Conservation (phyloP, 164 flowering plant genomes). For the Vitis riparia region DNA sequence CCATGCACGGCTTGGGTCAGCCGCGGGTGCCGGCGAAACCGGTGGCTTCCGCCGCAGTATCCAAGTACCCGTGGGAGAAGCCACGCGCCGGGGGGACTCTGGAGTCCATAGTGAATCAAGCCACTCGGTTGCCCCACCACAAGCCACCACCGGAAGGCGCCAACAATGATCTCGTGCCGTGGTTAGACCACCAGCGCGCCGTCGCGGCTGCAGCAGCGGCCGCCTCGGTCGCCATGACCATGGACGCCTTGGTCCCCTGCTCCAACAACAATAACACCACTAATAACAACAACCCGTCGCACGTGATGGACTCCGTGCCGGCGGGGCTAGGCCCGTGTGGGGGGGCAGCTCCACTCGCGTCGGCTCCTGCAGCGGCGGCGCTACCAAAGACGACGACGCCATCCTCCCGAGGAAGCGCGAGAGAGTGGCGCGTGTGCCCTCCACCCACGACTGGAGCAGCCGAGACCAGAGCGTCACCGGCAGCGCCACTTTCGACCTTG, state of each 20-base stretch:
- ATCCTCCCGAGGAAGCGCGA: conserved; percentile 10
- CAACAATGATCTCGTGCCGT: conserved; percentile 33
- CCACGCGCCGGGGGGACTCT: conserved; percentile 69
- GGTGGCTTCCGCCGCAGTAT: conserved; percentile 1
- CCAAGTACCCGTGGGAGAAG: conserved; percentile 51
- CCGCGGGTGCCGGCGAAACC: conserved; percentile 43
- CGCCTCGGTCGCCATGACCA: conserved; percentile 23
- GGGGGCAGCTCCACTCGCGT: conserved; percentile 39
- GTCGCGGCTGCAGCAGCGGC: conserved; percentile 8
- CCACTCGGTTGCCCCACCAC: conserved; percentile 27
- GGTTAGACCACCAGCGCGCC: conserved; percentile 38
- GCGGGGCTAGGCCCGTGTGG: conserved; percentile 10
- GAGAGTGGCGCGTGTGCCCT: conserved; percentile 18
- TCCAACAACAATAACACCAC: conserved; percentile 19
- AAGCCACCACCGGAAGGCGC: conserved; percentile 5
- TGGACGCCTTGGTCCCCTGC: conserved; percentile 76
- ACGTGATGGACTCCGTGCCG: conserved; percentile 21
- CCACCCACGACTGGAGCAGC: conserved; percentile 30
- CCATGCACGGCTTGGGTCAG: conserved; percentile 72
- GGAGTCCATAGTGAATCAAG: conserved; percentile 85
- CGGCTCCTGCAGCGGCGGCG: conserved; percentile 50
- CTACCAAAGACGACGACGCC: conserved; percentile 11
- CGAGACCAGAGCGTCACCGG: conserved; percentile 39
- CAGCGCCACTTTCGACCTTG: conserved; percentile 42
- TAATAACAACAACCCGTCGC: conserved; percentile 10